Evolutionary conservation across 495 filamentous ascomycete genomes (phyloP).

Genomic region (Aspergillus conjunctus): DNA sequence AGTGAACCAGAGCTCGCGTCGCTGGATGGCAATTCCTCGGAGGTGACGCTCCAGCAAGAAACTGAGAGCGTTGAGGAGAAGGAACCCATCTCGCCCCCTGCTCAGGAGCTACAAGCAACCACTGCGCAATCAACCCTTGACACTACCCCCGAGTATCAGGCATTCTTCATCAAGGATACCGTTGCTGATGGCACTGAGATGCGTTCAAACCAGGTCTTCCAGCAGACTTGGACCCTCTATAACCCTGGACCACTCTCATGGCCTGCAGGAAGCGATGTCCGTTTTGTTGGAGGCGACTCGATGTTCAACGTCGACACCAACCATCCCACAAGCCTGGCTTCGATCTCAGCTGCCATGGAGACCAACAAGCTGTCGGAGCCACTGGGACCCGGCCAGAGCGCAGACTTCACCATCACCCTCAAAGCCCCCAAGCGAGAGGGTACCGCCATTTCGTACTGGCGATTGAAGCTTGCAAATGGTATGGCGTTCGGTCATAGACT

Average conservation of each 20-base stretch:
- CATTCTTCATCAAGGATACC: constrained; percentile 77
- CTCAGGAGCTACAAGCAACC: constrained; percentile 34
- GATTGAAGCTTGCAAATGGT: constrained; percentile 80
- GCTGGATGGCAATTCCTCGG: constrained; percentile 64
- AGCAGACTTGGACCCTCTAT: constrained; percentile 88
- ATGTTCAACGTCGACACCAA: constrained; percentile 86
- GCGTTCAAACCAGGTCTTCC: constrained; percentile 68
- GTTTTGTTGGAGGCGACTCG: constrained; percentile 88
- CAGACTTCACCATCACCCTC: constrained; percentile 81
- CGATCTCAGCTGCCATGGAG: constrained; percentile 72
- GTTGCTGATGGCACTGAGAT: constrained; percentile 76
- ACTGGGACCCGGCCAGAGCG: constrained; percentile 69
- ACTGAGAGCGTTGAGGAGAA: constrained; percentile 51
- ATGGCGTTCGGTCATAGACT: constrained; percentile 85
- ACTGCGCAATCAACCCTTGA: constrained; percentile 15
- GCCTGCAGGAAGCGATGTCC: constrained; percentile 88
- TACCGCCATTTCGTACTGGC: constrained; percentile 92
- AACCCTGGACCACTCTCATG: constrained; percentile 79
- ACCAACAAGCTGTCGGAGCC: constrained; percentile 74
- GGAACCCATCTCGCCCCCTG: neutral
- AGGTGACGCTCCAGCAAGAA: constrained; percentile 60
- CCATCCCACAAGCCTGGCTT: constrained; percentile 71
- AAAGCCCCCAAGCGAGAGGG: constrained; percentile 74
- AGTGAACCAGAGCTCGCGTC: constrained; percentile 57
- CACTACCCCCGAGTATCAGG: constrained; percentile 51